Evolutionary conservation across 2,329 filamentous ascomycete species (phyloP), one percentile per base, ranked within the genome.

Genomic region (Penicillium expansum): DNA sequence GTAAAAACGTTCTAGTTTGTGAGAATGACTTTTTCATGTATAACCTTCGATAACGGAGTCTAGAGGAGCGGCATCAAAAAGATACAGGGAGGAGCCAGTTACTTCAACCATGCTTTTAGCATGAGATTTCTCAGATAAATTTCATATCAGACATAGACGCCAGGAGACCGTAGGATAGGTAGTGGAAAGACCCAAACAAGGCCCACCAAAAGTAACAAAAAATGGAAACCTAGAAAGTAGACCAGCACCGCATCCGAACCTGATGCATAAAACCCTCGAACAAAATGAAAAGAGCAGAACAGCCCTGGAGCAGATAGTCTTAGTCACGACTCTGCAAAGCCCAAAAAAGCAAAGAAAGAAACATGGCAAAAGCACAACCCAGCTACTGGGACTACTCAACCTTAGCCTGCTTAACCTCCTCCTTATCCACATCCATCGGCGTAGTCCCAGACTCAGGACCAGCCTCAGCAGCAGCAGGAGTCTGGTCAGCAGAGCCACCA

Each of bases 361-460:
- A 37, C 22, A 27, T 14, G 52, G 55, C n/a, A 20, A 47, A 56
- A 52, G 27, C 41, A 33, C 18, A 49, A 8, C 11, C 38, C 44
- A 27, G 16, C 10, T 30, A 50, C 49, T 49, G 58, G 51, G 48
- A 52, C 29, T 65, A 62, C 59, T 77, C 74, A 49, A 66, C 65
- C 58, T 72, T 73, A 20, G 67, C 69, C 55, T 69, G 70, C 57
- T 72, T 73, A 32, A 64, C 61, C 50, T 71, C 70, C 55, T 70
- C 71, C 14, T 62, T 61, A 68, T 75, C 73, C 67, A 75, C 64
- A 62, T 75, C 73, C 69, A 73, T 72, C 11, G 71, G 70, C n/a
- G 67, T 73, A 33, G 71, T 63, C 43, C 64, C 62, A 13, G 64
- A 57, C 41, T 69, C 69, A 41, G 59, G 61, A 20, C 56, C 60